Conservation (phyloP, 441 rosid species). For the Corymbia citriodora region DNA sequence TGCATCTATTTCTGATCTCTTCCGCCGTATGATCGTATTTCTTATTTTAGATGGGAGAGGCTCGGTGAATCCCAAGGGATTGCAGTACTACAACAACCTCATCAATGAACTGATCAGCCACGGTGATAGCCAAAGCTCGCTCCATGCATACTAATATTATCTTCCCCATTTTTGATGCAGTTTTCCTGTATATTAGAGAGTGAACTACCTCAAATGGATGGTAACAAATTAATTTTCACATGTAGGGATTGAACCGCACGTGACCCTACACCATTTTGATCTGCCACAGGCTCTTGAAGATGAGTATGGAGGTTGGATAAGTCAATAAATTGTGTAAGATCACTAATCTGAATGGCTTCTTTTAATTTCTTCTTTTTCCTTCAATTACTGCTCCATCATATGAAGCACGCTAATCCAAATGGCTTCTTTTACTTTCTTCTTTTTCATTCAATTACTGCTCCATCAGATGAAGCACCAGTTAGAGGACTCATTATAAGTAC, state of each 20-base stretch:
- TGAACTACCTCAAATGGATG: neutral
- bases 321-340: constrained; percentile 8
- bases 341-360: neutral
- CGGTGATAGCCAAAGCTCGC: neutral
- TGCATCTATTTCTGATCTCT: neutral
- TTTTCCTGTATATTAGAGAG: neutral
- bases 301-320: constrained; percentile 18
- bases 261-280: constrained; percentile 10
- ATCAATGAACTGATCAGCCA: constrained; percentile 6
- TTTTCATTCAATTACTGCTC: neutral
- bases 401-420: neutral
- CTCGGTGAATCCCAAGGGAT: constrained; percentile 12
- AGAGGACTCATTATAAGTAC: neutral
- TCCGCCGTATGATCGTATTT: neutral
- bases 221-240: neutral
- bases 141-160: neutral
- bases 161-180: neutral
- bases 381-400: neutral
- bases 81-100: constrained; percentile 12
- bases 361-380: neutral
- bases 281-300: constrained; percentile 19
- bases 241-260: constrained; percentile 12
- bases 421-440: neutral
- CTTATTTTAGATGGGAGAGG: constrained; percentile 15
- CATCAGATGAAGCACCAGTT: neutral